Evolutionary conservation across 1,284 basidiomycete genomes (phyloP).

Genomic region (Apiotrichum siamense): DNA sequence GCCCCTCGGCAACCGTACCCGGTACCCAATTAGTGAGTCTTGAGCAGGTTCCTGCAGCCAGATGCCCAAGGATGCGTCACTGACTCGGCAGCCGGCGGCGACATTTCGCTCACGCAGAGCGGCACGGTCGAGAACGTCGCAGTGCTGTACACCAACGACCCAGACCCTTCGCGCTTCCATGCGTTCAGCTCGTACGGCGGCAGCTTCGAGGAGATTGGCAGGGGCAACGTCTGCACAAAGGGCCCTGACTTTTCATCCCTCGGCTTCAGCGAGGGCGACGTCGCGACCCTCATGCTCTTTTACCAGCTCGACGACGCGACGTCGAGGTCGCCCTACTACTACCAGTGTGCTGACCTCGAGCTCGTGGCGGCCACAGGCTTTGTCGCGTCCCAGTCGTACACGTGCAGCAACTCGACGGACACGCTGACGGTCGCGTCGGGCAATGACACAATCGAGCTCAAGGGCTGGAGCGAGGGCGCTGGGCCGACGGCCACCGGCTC

Average conservation of each 20-base stretch:
- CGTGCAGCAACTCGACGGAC: conserved; percentile 11
- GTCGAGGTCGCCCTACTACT: conserved; percentile 13
- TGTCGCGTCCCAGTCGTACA: conserved; percentile 1
- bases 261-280: conserved; percentile 24
- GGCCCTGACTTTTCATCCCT: conserved; percentile 28
- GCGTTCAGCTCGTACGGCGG: conserved; percentile 26
- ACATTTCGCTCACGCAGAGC: conserved; percentile 19
- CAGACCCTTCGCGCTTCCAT: conserved; percentile 24
- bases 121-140: conserved; percentile 18
- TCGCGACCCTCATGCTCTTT: conserved; percentile 27
- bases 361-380: conserved; percentile 12
- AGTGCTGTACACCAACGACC: conserved; percentile 21
- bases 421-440: no score
- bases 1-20: conserved; percentile 6
- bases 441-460: no score
- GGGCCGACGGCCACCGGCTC: no score
- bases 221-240: conserved; percentile 28
- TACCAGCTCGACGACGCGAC: conserved; percentile 20
- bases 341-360: conserved; percentile 31
- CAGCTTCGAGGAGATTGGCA: conserved; percentile 18
- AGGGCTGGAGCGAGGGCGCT: no score
- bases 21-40: conserved; percentile 14
- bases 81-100: conserved; percentile 13
- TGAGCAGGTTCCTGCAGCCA: no score
- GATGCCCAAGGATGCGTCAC: neutral